These are phyloP conservation scores for Aethionema arabicum DNA, from an alignment of 345 rosid genomes.

Conservation along the genomic window DNA sequence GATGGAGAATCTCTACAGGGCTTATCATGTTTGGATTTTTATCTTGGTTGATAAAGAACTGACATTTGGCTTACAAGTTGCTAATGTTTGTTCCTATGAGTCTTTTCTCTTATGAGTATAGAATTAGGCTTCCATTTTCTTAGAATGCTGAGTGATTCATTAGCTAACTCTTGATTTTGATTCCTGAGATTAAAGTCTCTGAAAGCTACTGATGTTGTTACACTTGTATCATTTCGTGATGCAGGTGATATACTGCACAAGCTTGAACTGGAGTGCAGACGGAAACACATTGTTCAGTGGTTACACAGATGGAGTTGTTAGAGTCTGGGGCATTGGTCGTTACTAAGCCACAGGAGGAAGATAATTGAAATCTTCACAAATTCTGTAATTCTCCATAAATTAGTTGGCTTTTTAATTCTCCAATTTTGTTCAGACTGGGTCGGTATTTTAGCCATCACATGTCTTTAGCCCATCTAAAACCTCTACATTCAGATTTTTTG, in stretches of 20 bases:
- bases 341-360: conserved; percentile 25
- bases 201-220: not conserved
- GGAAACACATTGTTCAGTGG: conserved; percentile 91
- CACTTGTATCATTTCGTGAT: not conserved
- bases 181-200: not conserved
- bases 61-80: not conserved
- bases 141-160: not conserved
- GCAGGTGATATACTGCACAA: conserved; percentile 78
- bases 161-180: not conserved
- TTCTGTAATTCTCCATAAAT: not conserved
- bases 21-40: not conserved
- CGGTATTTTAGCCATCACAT: conserved; percentile 4
- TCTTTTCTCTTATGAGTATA: not conserved
- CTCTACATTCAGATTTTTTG: conserved; percentile 25
- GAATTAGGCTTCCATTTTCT: too few relatives aligned
- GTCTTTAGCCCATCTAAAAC: conserved; percentile 17
- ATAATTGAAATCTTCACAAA: not conserved
- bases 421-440: conserved; percentile 25
- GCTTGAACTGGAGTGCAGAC: conserved; percentile 86
- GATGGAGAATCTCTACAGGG: not conserved
- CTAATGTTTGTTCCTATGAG: not conserved
- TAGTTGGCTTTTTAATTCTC: conserved; percentile 20
- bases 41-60: not conserved
- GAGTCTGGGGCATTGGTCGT: conserved; percentile 94
- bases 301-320: conserved; percentile 79